A percentile compares a stretch with the other conserved stretches of the same genome.
These are phyloP conservation scores for Taxillus chinensis DNA, from an alignment of 164 flowering plant species.

Conservation along the genomic window DNA sequence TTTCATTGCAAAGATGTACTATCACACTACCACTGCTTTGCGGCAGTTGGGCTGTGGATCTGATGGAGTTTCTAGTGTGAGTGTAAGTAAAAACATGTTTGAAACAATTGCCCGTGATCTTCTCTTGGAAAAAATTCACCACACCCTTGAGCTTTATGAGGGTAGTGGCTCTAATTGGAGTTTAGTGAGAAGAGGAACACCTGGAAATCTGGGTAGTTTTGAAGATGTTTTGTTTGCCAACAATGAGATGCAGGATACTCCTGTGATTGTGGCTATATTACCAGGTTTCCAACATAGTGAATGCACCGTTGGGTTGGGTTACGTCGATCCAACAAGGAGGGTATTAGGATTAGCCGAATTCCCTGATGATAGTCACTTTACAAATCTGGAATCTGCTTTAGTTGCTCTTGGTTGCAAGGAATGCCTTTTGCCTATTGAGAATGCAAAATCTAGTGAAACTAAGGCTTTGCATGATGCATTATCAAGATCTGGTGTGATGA, in stretches of 20 bases:
- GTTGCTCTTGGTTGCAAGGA: constrained; percentile 93
- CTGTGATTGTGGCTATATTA: constrained; percentile 56
- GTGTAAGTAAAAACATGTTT: constrained; percentile 83
- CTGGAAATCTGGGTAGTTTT: constrained; percentile 89
- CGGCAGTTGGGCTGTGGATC: constrained; percentile 77
- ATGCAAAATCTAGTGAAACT: constrained; percentile 45
- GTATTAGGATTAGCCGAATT: constrained; percentile 80
- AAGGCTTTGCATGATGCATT: constrained; percentile 55
- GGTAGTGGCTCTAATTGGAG: constrained; percentile 98
- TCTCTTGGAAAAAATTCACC: constrained; percentile 86
- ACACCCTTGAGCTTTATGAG: constrained; percentile 80
- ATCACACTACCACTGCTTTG: constrained; percentile 77
- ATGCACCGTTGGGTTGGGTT: constrained; percentile 71
- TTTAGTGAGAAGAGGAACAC: constrained; percentile 69
- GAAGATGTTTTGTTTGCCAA: constrained; percentile 93
- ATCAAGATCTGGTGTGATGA: constrained; percentile 71
- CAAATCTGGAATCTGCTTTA: constrained; percentile 82
- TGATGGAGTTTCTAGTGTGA: constrained; percentile 71
- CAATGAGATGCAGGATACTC: constrained; percentile 94
- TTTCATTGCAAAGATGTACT: constrained; percentile 84
- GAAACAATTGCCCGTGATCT: constrained; percentile 89
- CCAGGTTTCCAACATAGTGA: constrained; percentile 55
- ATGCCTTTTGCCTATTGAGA: constrained; percentile 68
- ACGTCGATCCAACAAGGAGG: constrained; percentile 69
- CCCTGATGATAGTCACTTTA: constrained; percentile 91